These are phyloP conservation scores for Ophiostoma fasciatum DNA, from an alignment of 2,329 filamentous ascomycete genomes.

Conservation along the genomic window DNA sequence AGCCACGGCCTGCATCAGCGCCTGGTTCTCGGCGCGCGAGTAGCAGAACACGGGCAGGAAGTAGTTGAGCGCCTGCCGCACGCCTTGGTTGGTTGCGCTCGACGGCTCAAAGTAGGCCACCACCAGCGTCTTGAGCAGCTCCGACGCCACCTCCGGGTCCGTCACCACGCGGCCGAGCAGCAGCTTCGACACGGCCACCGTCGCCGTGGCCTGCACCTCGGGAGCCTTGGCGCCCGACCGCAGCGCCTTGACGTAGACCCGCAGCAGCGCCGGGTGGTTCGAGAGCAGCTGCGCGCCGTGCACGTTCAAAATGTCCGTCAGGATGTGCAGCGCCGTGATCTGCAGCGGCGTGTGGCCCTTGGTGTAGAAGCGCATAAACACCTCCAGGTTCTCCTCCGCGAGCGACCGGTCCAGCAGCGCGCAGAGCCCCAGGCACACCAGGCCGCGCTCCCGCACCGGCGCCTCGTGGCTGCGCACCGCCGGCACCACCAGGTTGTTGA, in stretches of 20 bases:
- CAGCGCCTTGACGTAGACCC: constrained; percentile 73
- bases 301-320: constrained; percentile 83
- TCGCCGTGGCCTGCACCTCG: constrained; percentile 67
- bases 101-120: constrained; percentile 82
- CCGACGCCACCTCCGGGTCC: constrained; percentile 48
- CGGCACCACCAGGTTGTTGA: constrained; percentile 92
- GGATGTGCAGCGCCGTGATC: constrained; percentile 77
- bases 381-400: constrained; percentile 76
- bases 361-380: constrained; percentile 92
- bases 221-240: constrained; percentile 52
- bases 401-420: constrained; percentile 83
- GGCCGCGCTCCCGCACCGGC: constrained; percentile 76
- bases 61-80: constrained; percentile 79
- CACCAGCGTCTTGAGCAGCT: constrained; percentile 72
- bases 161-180: constrained; percentile 67
- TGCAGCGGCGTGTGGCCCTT: constrained; percentile 86
- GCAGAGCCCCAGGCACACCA: constrained; percentile 81
- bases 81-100: constrained; percentile 62
- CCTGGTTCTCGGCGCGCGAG: constrained; percentile 66
- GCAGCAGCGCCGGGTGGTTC: constrained; percentile 55
- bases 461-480: constrained; percentile 88
- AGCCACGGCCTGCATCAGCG: constrained; percentile 61
- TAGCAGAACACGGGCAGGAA: constrained; percentile 93
- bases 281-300: constrained; percentile 68
- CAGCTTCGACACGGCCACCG: constrained; percentile 71